These are phyloP conservation scores for Coemansia sp. DNA, from an alignment of 192 early-diverging fungal species.

Conservation along the genomic window DNA sequence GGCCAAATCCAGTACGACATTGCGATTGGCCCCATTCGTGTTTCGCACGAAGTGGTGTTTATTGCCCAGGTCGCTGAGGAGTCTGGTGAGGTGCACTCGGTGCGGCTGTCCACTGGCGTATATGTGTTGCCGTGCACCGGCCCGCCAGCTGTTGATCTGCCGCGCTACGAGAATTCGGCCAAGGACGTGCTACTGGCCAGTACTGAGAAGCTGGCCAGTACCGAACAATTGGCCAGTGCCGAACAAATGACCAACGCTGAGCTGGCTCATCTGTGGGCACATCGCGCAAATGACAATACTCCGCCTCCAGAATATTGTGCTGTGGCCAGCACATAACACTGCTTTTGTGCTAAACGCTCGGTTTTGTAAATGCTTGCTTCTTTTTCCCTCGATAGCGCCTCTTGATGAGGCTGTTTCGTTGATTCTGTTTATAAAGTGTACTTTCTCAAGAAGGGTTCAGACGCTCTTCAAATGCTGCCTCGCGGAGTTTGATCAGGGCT, in stretches of 20 bases:
- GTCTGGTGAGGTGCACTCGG: slow-evolving; percentile 37
- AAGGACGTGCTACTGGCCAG: slow-evolving; percentile 38
- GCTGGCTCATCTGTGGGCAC: background rate
- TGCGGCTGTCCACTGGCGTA: slow-evolving; percentile 38
- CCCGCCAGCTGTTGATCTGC: slow-evolving; percentile 17
- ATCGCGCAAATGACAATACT: background rate
- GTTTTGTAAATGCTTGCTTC: background rate
- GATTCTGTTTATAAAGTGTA: too few species aligned
- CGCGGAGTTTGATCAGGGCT: slow-evolving; percentile 41
- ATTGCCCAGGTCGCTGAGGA: slow-evolving; percentile 34
- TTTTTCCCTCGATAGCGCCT: background rate
- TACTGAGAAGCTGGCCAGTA: slow-evolving; percentile 17
- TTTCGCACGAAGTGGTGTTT: slow-evolving; percentile 44
- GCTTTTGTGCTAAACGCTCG: background rate
- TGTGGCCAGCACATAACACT: background rate
- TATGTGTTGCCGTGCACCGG: slow-evolving; percentile 27
- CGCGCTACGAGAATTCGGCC: slow-evolving; percentile 40
- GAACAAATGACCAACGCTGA: slow-evolving; percentile 18
- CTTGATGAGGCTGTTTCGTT: too few species aligned
- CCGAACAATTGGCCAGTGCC: slow-evolving; percentile 22
- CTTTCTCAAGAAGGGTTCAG: too few species aligned
- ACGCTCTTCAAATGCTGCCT: background rate
- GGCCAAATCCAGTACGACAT: slow-evolving; percentile 42
- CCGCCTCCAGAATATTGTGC: slow-evolving; percentile 28
- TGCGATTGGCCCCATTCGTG: slow-evolving; percentile 26